Base-by-base conservation (phyloP, 1,139 yeast species). In the Debaryomyces subglobosus region DNA sequence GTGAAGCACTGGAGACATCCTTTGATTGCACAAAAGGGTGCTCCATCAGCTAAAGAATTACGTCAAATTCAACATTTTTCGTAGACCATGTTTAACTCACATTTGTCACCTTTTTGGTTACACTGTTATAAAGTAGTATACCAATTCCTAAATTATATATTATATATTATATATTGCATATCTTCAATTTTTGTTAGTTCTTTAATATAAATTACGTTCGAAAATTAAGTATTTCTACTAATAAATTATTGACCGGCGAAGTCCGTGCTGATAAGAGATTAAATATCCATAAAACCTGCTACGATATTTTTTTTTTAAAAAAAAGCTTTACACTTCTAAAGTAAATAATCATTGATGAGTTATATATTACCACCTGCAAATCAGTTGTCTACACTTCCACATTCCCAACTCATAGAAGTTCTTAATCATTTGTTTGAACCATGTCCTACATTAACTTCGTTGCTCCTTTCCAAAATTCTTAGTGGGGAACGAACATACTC, bases 361-460 rank as follows among this genome's bases (percentile, higher is more conserved):
- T 56, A 52, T 35, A 27, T 33, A 9, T 56, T 72, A 40, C 74
- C 76, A 18, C 53, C 66, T 1, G 57, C 58, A 18, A 53, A 49
- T 3, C 43, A 50, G 24, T 48, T 73, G 3, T 44, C 55, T 9
- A n/a, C 20, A 2, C 59, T 69, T 16, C 16, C 63, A 0, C 43
- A 41, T 1, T 40, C 45, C 0, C 57, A 63, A 9, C 65, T 71
- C 47, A 59, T 54, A 1, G 71, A 69, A 35, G 72, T 77, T 0
- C 63, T 86, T 37, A 80, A 78, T 45, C 82, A 80, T 49, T 66
- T 87, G 30, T 87, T 87, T 59, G 95, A 87, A 61, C 88, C 85
- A 8, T 86, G 92, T 62, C 68, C 68, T 1, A 72, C 86, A 0
- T 71, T 87, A 21, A 73, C 79, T 2, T 50, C 57, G 8, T 64